Conservation (phyloP, 768 basidiomycete species). For the Lentinula sp. region DNA sequence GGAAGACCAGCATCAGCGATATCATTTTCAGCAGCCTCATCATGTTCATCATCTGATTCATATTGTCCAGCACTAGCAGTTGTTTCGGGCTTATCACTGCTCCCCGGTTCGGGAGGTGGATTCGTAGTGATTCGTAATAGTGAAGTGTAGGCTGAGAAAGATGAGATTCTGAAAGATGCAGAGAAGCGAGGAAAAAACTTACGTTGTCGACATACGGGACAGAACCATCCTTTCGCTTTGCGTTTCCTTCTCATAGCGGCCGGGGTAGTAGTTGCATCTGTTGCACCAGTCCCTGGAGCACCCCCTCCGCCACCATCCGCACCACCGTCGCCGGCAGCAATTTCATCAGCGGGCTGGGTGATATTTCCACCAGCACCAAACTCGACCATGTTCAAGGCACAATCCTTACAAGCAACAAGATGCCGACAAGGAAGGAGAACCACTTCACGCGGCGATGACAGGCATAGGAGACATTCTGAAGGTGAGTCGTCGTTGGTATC, state of each 20-base stretch:
- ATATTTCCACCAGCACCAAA: conserved; percentile 92
- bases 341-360: conserved; percentile 43
- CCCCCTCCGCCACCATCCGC: conserved; percentile 16
- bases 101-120: conserved; percentile 35
- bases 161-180: not conserved
- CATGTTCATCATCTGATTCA: conserved; percentile 3
- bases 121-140: conserved; percentile 75
- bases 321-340: conserved; percentile 21
- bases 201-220: conserved; percentile 95
- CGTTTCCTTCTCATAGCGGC: conserved; percentile 61
- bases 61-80: not conserved
- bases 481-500: conserved; percentile 53
- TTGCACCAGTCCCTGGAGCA: conserved; percentile 8
- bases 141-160: conserved; percentile 72
- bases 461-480: conserved; percentile 88
- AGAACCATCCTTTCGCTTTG: conserved; percentile 97
- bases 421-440: conserved; percentile 91
- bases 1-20: not conserved
- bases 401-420: conserved; percentile 92
- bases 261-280: not conserved
- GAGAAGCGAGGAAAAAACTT: conserved; percentile 25
- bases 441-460: conserved; percentile 84
- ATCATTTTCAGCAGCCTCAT: not conserved
- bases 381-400: conserved; percentile 95
- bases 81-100: conserved; percentile 10